Conservation (phyloP, 2,329 filamentous ascomycete genomes). For the Sporothrix dimorphospora region DNA sequence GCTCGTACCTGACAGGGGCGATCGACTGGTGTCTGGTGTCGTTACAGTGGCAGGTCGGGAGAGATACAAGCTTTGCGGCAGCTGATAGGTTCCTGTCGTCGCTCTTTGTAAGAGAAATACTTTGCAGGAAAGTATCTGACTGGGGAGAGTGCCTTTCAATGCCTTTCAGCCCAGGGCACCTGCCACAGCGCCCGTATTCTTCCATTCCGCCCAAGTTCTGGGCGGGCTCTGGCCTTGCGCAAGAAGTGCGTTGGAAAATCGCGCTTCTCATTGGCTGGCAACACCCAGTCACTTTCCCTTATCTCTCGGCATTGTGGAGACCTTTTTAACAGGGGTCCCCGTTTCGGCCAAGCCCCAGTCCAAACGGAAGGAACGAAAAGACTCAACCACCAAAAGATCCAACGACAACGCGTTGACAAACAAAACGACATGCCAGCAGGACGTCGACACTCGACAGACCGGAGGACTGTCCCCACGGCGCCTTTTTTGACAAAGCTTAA, state of each 20-base stretch:
- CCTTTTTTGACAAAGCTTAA: neutral
- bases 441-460: neutral
- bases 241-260: constrained; percentile 14
- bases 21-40: neutral
- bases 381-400: neutral
- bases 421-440: constrained; percentile 17
- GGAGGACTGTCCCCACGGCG: neutral
- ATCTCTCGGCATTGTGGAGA: constrained; percentile 35
- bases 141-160: neutral
- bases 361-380: neutral
- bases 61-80: constrained; percentile 15
- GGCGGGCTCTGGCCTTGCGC: neutral
- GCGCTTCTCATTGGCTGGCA: constrained; percentile 22
- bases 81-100: constrained; percentile 1
- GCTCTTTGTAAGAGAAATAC: constrained; percentile 18
- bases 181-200: constrained; percentile 15
- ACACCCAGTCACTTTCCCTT: constrained; percentile 28
- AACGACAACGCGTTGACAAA: neutral
- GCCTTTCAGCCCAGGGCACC: neutral
- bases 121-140: neutral
- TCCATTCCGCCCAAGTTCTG: neutral
- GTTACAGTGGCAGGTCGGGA: neutral
- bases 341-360: neutral
- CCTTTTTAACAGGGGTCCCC: constrained; percentile 12
- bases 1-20: constrained; percentile 17